phyloP scores from a whole-genome alignment of 2,329 filamentous ascomycete genomes.

The Claviceps purpurea region DNA sequence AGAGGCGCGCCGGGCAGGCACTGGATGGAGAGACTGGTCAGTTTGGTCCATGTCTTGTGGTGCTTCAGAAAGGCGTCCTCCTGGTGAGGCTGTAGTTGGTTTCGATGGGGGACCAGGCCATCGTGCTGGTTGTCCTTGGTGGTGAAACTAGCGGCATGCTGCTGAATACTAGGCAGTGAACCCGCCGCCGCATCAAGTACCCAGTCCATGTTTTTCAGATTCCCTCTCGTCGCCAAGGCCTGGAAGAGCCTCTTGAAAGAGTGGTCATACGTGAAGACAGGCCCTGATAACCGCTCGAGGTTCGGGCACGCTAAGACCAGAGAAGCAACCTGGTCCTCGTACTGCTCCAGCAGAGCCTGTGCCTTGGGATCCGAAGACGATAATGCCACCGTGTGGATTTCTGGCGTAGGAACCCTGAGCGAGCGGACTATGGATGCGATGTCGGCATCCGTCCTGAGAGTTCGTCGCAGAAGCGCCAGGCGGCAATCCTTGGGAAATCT shows the following conservation, averaged over 20 bases:
- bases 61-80: constrained; percentile 33
- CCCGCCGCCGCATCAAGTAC: constrained; percentile 28
- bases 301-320: constrained; percentile 54
- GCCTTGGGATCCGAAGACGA: constrained; percentile 9
- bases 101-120: constrained; percentile 16
- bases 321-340: constrained; percentile 44
- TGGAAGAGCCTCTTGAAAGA: constrained; percentile 43
- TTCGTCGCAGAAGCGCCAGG: constrained; percentile 43
- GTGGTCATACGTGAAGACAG: constrained; percentile 40
- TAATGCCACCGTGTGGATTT: constrained; percentile 22
- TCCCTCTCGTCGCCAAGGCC: constrained; percentile 42
- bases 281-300: constrained; percentile 43
- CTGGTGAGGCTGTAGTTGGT: constrained; percentile 17
- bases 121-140: constrained; percentile 16
- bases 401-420: constrained; percentile 38
- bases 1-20: constrained; percentile 42
- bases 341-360: constrained; percentile 30
- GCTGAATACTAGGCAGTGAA: not conserved
- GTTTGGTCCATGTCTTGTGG: constrained; percentile 41
- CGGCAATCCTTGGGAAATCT: constrained; percentile 40
- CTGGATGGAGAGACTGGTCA: constrained; percentile 44
- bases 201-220: constrained; percentile 47
- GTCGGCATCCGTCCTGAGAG: constrained; percentile 37
- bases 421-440: constrained; percentile 42
- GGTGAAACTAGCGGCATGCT: constrained; percentile 11